Evolutionary conservation across 495 filamentous ascomycete species (phyloP).

Genomic region (Amorphotheca resinae): DNA sequence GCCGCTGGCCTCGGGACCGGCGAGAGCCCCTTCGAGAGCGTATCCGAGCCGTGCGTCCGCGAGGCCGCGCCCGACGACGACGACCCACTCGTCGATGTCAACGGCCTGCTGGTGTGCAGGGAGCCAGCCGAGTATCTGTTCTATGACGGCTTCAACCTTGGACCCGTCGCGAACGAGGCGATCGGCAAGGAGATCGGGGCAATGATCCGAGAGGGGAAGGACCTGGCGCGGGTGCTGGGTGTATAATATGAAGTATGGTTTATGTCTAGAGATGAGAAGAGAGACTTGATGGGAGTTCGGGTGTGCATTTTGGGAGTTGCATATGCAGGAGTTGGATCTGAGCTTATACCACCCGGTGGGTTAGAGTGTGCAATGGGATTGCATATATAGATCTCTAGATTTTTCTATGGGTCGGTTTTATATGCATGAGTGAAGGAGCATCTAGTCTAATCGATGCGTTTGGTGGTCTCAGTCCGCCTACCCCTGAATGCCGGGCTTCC

Average conservation of each 20-base stretch:
- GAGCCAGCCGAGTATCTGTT: slow-evolving; percentile 15
- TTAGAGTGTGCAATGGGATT: not conserved
- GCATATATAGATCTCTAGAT: no score
- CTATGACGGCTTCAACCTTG: slow-evolving; percentile 17
- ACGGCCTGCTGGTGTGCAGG: slow-evolving; percentile 12
- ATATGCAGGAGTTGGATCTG: no score
- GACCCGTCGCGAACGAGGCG: slow-evolving; percentile 1
- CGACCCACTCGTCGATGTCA: slow-evolving; percentile 1
- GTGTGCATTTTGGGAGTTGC: not conserved
- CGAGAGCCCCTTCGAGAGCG: slow-evolving; percentile 8
- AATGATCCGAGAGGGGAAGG: slow-evolving; percentile 9
- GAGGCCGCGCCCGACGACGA: not conserved
- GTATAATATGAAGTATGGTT: not conserved
- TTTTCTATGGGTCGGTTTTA: no score
- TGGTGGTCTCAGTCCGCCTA: no score
- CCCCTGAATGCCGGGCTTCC: no score
- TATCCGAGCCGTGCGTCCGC: slow-evolving; percentile 14
- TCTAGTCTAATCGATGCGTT: no score
- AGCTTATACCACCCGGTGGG: no score
- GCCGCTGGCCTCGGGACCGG: slow-evolving; percentile 14
- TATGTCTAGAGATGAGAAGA: not conserved
- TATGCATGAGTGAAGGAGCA: no score
- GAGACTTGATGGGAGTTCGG: not conserved
- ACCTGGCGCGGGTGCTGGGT: not conserved
- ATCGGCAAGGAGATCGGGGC: slow-evolving; percentile 10